Base-by-base conservation (phyloP, 2,329 filamentous ascomycete genomes). In the Pyricularia grisea region DNA sequence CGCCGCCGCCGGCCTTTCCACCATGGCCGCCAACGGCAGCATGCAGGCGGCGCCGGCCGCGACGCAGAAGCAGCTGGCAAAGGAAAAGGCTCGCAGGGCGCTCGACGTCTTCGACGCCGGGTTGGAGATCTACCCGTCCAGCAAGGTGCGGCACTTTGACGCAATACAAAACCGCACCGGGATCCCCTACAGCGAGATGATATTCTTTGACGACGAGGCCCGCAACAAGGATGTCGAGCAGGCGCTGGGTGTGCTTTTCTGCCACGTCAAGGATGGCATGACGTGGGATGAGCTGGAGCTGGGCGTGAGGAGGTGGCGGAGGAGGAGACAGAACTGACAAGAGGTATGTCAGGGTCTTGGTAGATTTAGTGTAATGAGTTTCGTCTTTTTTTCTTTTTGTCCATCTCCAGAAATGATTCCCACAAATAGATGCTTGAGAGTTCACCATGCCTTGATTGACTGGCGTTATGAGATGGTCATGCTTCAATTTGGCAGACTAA, bases 181-280 rank as follows among this genome's bases (percentile, higher is more conserved):
- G 1, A 78, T 97, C 2, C 80, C 82, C 6, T 97, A 88, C 75
- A 86, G 90, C 72, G 92, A 97, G 66, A 97, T 98, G 90, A 78
- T 98, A 42, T 98, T 98, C 78, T 98, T 98, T 73, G 94, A 98
- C 74, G 94, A 98, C 74, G 94, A 98, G 85, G 84, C 85, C 68
- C 82, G 94, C 71, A 98, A 98, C 76, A 84, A 87, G 70, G 93
- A 97, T 76, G 94, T 97, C 0, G 88, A 90, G 80, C 66, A 67
- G 66, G 81, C 76, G 30, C 75, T 97, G 67, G 94, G 94, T 0
- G 91, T 97, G 3, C 92, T 91, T 0, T 97, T 98, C 87, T 88
- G 88, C 76, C 80, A 97, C 67, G 90, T 98, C 0, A 81, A 86
- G 69, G 90, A 97, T 76, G 94, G 94, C 0, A 88, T 97, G 68